phyloP scores from a whole-genome alignment of 805 yeast genomes.

The Groenewaldozyma tartarivorans region DNA sequence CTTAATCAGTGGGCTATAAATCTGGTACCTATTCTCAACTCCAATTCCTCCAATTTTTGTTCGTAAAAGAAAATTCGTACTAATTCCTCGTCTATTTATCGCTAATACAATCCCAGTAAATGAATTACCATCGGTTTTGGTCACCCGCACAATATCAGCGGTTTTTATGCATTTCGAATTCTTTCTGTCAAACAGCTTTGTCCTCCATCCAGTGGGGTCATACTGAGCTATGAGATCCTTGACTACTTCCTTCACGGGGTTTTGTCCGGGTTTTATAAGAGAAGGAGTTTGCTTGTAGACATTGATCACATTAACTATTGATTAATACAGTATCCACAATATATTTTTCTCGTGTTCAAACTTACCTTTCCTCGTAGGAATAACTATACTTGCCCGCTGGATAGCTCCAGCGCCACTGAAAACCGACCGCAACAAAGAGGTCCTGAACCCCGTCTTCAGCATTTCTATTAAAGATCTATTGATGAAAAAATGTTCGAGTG shows the following conservation, averaged over 20 bases:
- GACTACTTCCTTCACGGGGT: conserved; percentile 36
- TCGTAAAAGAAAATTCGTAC: conserved; percentile 71
- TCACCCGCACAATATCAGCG: conserved; percentile 75
- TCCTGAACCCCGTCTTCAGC: no score
- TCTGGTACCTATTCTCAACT: conserved; percentile 71
- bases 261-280: conserved; percentile 22
- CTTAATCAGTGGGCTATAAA: conserved; percentile 70
- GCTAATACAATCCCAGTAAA: conserved; percentile 75
- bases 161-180: conserved; percentile 50
- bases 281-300: conserved; percentile 28
- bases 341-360: not conserved
- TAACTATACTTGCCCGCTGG: not conserved
- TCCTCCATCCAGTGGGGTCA: conserved; percentile 66
- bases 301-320: conserved; percentile 24
- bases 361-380: conserved; percentile 3
- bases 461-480: no score
- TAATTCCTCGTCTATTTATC: conserved; percentile 60
- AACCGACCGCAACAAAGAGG: not conserved
- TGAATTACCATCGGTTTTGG: conserved; percentile 47
- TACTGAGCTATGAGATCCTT: conserved; percentile 45
- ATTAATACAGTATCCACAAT: no score
- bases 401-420: not conserved
- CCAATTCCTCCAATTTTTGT: conserved; percentile 77
- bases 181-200: conserved; percentile 40
- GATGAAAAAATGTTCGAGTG: no score